These are phyloP conservation scores for Pharus latifolius DNA, from an alignment of 176 grass and related monocot species.

Conservation along the genomic window DNA sequence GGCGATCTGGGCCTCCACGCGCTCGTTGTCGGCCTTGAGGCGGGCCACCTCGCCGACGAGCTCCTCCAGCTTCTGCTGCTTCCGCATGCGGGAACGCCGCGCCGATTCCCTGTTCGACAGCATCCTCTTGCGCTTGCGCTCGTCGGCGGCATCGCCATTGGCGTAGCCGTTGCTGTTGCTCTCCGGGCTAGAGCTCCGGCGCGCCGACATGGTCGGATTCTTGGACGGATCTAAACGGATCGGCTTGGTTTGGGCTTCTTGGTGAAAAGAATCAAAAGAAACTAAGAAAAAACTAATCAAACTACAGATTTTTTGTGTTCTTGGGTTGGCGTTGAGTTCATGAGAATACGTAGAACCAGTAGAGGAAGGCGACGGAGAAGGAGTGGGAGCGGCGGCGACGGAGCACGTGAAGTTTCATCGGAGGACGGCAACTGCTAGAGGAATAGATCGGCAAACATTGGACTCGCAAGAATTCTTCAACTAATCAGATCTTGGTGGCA, in stretches of 20 bases:
- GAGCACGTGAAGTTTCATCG: slow-evolving; percentile 42
- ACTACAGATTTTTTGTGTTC: background rate
- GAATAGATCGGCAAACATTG: slow-evolving; percentile 29
- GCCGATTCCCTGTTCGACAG: slow-evolving; percentile 76
- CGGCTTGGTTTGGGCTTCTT: background rate
- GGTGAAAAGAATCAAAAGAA: background rate
- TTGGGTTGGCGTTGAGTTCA: slow-evolving; percentile 28
- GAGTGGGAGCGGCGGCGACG: slow-evolving; percentile 52
- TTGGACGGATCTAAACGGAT: background rate
- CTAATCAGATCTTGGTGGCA: too few species aligned
- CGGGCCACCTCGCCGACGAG: slow-evolving; percentile 34
- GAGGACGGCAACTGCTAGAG: slow-evolving; percentile 29
- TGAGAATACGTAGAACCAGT: slow-evolving; percentile 89
- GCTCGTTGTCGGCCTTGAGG: slow-evolving; percentile 41
- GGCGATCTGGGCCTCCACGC: slow-evolving; percentile 15
- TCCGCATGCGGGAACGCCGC: slow-evolving; percentile 42
- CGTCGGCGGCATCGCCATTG: slow-evolving; percentile 14
- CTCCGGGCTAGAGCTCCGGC: slow-evolving; percentile 41
- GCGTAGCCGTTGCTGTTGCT: slow-evolving; percentile 10
- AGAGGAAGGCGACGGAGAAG: slow-evolving; percentile 70
- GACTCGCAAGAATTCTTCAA: too few species aligned
- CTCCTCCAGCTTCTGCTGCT: slow-evolving; percentile 63
- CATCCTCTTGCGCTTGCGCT: slow-evolving; percentile 77
- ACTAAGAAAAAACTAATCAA: background rate
- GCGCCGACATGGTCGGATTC: slow-evolving; percentile 19